These are phyloP conservation scores for Potentilla sterilis DNA, from an alignment of 306 rosid genomes.

Conservation along the genomic window DNA sequence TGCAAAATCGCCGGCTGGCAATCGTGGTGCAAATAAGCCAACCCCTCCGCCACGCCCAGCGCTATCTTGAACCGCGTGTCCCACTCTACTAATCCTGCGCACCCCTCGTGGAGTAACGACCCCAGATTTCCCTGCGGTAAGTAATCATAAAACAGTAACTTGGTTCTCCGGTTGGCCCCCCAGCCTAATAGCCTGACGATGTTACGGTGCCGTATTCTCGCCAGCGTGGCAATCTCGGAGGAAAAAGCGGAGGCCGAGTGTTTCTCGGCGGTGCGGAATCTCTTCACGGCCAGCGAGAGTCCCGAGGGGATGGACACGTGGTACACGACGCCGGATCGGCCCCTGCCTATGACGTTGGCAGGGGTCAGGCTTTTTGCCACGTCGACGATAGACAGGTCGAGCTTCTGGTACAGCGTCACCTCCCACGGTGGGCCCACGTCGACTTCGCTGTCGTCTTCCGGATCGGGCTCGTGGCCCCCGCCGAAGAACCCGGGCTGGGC, in stretches of 20 bases:
- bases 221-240: slow-evolving; percentile 80
- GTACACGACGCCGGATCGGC: slow-evolving; percentile 85
- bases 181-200: slow-evolving; percentile 82
- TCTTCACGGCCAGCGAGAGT: slow-evolving; percentile 59
- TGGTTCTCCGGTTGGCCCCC: slow-evolving; percentile 72
- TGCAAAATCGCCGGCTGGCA: slow-evolving; percentile 91
- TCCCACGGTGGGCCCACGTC: slow-evolving; percentile 94
- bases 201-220: slow-evolving; percentile 84
- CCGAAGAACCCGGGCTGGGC: slow-evolving; percentile 17
- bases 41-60: slow-evolving; percentile 74
- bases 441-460: slow-evolving; percentile 44
- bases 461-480: slow-evolving; percentile 45
- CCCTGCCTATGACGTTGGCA: slow-evolving; percentile 64
- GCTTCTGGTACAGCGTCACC: slow-evolving; percentile 84
- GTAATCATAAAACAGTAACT: slow-evolving; percentile 68
- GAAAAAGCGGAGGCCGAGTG: slow-evolving; percentile 72
- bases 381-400: slow-evolving; percentile 72
- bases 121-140: slow-evolving; percentile 67
- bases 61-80: slow-evolving; percentile 88
- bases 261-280: slow-evolving; percentile 54
- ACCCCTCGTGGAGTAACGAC: slow-evolving; percentile 59
- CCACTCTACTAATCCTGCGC: slow-evolving; percentile 75
- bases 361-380: slow-evolving; percentile 57
- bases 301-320: slow-evolving; percentile 48
- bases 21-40: slow-evolving; percentile 86